Evolutionary conservation across 495 filamentous ascomycete genomes (phyloP).

Genomic region (Penicillium roqueforti): DNA sequence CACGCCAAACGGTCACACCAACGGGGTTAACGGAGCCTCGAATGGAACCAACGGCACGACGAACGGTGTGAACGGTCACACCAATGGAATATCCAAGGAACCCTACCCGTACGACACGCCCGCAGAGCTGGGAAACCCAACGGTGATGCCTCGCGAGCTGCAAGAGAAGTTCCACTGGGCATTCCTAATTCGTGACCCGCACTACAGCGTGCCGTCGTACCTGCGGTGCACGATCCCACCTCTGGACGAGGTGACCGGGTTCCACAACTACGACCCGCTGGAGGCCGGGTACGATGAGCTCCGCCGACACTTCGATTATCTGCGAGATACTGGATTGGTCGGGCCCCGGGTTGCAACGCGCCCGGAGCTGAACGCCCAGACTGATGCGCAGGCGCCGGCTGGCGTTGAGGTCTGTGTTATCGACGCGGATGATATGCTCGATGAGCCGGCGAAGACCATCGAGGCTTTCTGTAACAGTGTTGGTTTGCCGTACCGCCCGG

Average conservation of each 20-base stretch:
- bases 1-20: conserved; percentile 12
- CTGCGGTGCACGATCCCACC: conserved; percentile 95
- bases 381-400: conserved; percentile 4
- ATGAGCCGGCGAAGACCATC: conserved; percentile 69
- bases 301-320: conserved; percentile 77
- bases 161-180: conserved; percentile 81
- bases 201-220: conserved; percentile 81
- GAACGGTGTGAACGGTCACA: conserved; percentile 16
- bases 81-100: conserved; percentile 18
- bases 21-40: conserved; percentile 14
- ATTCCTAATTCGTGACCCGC: conserved; percentile 95
- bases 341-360: conserved; percentile 56
- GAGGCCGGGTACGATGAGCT: conserved; percentile 92
- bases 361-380: conserved; percentile 21
- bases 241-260: conserved; percentile 73
- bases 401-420: conserved; percentile 71
- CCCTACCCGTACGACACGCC: conserved; percentile 57
- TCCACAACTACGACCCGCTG: conserved; percentile 73
- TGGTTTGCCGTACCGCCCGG: conserved; percentile 62
- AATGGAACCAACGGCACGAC: conserved; percentile 17
- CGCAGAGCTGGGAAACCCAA: conserved; percentile 67
- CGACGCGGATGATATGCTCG: conserved; percentile 91
- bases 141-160: conserved; percentile 67
- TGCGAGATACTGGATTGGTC: conserved; percentile 57
- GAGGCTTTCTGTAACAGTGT: conserved; percentile 73